Percentiles rank a stretch among this genome's conserved stretches.
phyloP scores from a whole-genome alignment of 2,329 filamentous ascomycete genomes.

The Ophiostoma populinum region DNA sequence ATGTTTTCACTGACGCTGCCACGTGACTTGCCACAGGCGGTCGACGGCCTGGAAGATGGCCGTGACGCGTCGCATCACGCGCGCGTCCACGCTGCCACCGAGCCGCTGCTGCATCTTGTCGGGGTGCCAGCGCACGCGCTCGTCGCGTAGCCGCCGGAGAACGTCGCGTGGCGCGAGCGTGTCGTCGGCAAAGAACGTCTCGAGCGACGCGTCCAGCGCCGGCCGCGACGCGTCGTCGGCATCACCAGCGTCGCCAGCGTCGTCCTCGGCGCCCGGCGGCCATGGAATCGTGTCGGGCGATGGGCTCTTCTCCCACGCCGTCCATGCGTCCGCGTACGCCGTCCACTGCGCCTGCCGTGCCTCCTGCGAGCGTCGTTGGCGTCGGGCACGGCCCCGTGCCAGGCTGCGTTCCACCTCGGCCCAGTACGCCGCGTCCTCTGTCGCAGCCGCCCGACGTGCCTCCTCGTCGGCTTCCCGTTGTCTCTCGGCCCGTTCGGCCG shows the following conservation, averaged over 20 bases:
- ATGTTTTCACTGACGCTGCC: too few species aligned
- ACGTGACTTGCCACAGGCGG: slow-evolving; percentile 45
- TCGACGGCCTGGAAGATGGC: slow-evolving; percentile 87
- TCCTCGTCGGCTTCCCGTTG: slow-evolving; percentile 29
- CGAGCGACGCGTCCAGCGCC: too few species aligned
- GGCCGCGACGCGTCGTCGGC: too few species aligned
- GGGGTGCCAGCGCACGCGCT: slow-evolving; percentile 89
- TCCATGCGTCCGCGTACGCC: slow-evolving; percentile 49
- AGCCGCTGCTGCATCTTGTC: slow-evolving; percentile 93
- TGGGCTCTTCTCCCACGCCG: slow-evolving; percentile 26
- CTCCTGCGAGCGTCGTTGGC: slow-evolving; percentile 24
- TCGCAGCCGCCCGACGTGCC: slow-evolving; percentile 31
- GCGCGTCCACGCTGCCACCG: slow-evolving; percentile 49
- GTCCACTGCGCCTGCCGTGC: slow-evolving; percentile 45
- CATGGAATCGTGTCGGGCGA: slow-evolving; percentile 33
- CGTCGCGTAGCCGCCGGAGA: slow-evolving; percentile 48
- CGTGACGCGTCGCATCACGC: slow-evolving; percentile 63
- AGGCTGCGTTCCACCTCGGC: slow-evolving; percentile 54
- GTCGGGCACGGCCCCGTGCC: slow-evolving; percentile 46
- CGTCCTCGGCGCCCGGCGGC: slow-evolving; percentile 38
- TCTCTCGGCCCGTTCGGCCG: slow-evolving; percentile 35
- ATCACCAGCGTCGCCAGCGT: too few species aligned
- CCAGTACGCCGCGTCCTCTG: slow-evolving; percentile 15
- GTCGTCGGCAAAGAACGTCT: slow-evolving; percentile 41
- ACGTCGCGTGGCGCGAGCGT: slow-evolving; percentile 27